Evolutionary conservation across 805 yeast genomes (phyloP).

Genomic region (Hermanozyma aechmeae): DNA sequence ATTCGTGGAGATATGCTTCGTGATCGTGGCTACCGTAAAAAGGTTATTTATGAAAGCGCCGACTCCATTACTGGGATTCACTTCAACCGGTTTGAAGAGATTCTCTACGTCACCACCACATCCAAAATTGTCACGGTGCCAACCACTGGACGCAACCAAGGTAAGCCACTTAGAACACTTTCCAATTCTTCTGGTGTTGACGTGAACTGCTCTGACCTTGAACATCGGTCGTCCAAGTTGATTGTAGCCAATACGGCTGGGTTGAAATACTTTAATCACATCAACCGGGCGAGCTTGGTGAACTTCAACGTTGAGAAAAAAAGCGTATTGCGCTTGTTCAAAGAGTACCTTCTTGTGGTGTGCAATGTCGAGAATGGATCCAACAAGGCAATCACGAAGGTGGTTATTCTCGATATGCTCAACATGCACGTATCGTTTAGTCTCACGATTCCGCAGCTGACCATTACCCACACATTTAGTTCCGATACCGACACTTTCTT

Average conservation of each 20-base stretch:
- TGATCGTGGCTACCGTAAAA: constrained; percentile 85
- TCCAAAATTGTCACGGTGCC: constrained; percentile 60
- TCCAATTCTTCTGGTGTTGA: constrained; percentile 41
- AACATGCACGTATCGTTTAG: constrained; percentile 66
- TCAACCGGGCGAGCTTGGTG: constrained; percentile 45
- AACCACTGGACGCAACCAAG: constrained; percentile 72
- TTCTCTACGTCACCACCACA: constrained; percentile 66
- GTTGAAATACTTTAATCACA: constrained; percentile 50
- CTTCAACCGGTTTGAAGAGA: constrained; percentile 42
- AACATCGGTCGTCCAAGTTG: constrained; percentile 36
- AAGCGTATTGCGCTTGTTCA: constrained; percentile 35
- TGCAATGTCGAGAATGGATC: constrained; percentile 33
- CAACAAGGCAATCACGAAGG: constrained; percentile 35
- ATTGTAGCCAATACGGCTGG: constrained; percentile 60
- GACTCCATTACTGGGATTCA: constrained; percentile 79
- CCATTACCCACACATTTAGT: constrained; percentile 48
- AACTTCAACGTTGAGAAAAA: constrained; percentile 50
- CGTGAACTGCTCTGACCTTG: constrained; percentile 38
- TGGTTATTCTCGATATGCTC: constrained; percentile 58
- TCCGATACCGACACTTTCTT: constrained; percentile 48
- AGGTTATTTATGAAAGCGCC: constrained; percentile 61
- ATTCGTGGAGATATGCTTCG: constrained; percentile 81
- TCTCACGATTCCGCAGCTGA: constrained; percentile 51
- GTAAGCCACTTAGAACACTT: constrained; percentile 44
- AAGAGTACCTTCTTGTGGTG: constrained; percentile 51